Base-by-base conservation (phyloP, 2,329 filamentous ascomycete genomes). In the Cladobotryum protrusum region DNA sequence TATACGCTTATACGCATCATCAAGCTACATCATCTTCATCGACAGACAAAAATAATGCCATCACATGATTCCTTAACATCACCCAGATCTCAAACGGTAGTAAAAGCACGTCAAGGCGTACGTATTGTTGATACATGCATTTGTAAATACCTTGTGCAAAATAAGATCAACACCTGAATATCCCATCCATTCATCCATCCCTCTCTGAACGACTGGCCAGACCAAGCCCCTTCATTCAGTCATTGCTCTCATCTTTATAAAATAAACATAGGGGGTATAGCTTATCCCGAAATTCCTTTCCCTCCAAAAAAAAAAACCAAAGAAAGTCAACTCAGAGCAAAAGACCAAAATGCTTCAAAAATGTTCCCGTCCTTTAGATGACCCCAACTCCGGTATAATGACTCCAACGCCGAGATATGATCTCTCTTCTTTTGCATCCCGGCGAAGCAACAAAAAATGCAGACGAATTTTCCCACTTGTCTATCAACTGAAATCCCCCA, bases 401-500 rank as follows among this genome's bases (percentile, higher is more conserved):
- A 45, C 42, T 45, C 45, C 35, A 42, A 41, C 45, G 45, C 45
- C 45, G 19, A 48, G 49, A 42, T 44, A 17, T 36, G 36, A 44
- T 32, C 18, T 35, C 20, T 15, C 33, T 17, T 43, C 15, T 37
- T 37, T 37, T 37, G 2, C 49, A 48, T 33, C 37, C 45, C 14
- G 40, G 32, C 40, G 33, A 44, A 44, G 35, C 46, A 32, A 39
- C 18, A 42, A 14, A 19, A 17, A 17, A 17, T 17, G 35, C 35
- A 37, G 35, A n/a, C 7, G 12, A 37, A 3, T 37, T 17, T 29
- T 29, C 24, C 24, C 24, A 29, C 24, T 15, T 39, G 39, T 44
- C 45, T 54, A 48, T 62, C 53, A 65, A 48, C 57, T 58, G 49
- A 72, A 74, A 0, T 69, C 59, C 4, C 72, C 72, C 34, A 69